Percentiles rank a stretch among this genome's conserved stretches.
phyloP scores from a whole-genome alignment of 163 green algal genomes.

The Trebouxia gelatinosa region DNA sequence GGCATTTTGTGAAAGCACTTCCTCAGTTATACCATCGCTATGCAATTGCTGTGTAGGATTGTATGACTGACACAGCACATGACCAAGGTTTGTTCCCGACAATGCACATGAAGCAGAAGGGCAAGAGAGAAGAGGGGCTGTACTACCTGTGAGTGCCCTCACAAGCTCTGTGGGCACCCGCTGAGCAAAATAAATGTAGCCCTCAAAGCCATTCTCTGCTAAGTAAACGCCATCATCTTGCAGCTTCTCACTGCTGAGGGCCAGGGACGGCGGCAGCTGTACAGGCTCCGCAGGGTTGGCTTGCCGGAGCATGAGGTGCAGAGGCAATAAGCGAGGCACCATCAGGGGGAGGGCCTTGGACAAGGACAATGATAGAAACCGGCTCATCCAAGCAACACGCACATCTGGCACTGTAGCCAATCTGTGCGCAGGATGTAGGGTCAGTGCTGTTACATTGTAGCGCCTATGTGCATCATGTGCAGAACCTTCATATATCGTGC shows the following conservation, averaged over 20 bases:
- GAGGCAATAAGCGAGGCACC: slow-evolving; percentile 64
- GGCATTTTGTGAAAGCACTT: too few relatives aligned
- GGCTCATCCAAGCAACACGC: slow-evolving; percentile 68
- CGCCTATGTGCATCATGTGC: too few relatives aligned
- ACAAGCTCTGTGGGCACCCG: slow-evolving; percentile 46
- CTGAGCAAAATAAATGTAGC: slow-evolving; percentile 75
- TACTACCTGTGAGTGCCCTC: slow-evolving; percentile 67
- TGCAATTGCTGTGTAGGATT: too few relatives aligned
- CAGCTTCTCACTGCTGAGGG: slow-evolving; percentile 64
- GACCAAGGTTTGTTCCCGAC: slow-evolving; percentile 2
- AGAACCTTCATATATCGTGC: too few relatives aligned
- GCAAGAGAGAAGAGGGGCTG: too few relatives aligned
- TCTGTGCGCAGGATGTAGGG: neutral
- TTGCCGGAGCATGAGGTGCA: slow-evolving; percentile 60
- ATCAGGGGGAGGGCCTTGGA: slow-evolving; percentile 46
- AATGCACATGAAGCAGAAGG: neutral
- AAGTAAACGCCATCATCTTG: slow-evolving; percentile 83
- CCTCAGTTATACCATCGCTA: too few relatives aligned
- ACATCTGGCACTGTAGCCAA: slow-evolving; percentile 58
- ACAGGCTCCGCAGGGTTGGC: too few relatives aligned
- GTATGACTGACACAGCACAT: neutral
- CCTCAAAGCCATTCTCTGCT: slow-evolving; percentile 86
- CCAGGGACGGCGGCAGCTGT: slow-evolving; percentile 28
- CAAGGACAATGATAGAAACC: slow-evolving; percentile 53
- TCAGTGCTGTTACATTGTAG: too few relatives aligned